Evolutionary conservation across 306 rosid species (phyloP).

Genomic region (Sphenostylis stenocarpa): DNA sequence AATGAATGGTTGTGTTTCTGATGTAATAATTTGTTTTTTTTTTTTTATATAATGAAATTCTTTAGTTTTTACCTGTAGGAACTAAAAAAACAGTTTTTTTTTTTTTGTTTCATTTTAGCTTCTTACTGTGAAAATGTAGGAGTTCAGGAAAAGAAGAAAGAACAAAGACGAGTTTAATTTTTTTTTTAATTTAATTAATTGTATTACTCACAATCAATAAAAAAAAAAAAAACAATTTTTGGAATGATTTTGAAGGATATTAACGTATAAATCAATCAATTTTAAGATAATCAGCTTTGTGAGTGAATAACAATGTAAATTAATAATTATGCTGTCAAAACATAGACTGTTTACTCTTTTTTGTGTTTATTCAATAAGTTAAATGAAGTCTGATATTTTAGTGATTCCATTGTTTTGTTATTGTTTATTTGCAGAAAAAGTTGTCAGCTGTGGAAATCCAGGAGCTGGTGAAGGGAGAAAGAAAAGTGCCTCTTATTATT

Average conservation of each 20-base stretch:
- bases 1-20: not conserved
- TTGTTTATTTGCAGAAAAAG: constrained; percentile 67
- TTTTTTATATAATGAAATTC: not conserved
- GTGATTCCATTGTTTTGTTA: constrained; percentile 13
- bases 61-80: not conserved
- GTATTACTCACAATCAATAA: not conserved
- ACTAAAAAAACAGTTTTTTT: not conserved
- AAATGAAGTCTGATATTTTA: not conserved
- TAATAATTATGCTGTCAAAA: not conserved
- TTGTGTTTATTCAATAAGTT: not conserved
- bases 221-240: not conserved
- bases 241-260: not conserved
- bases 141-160: not conserved
- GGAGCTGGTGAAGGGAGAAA: constrained; percentile 85
- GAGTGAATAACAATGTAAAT: not conserved
- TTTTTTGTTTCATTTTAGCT: not conserved
- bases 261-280: not conserved
- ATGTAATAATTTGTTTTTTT: not conserved
- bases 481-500: constrained; percentile 78
- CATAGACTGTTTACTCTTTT: not conserved
- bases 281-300: not conserved
- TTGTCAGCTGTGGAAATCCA: constrained; percentile 79
- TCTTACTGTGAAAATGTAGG: not conserved
- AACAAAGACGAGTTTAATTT: not conserved
- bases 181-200: not conserved